Evolutionary conservation across 192 early-diverging fungal species (phyloP).

Genomic region (Coemansia sp.): DNA sequence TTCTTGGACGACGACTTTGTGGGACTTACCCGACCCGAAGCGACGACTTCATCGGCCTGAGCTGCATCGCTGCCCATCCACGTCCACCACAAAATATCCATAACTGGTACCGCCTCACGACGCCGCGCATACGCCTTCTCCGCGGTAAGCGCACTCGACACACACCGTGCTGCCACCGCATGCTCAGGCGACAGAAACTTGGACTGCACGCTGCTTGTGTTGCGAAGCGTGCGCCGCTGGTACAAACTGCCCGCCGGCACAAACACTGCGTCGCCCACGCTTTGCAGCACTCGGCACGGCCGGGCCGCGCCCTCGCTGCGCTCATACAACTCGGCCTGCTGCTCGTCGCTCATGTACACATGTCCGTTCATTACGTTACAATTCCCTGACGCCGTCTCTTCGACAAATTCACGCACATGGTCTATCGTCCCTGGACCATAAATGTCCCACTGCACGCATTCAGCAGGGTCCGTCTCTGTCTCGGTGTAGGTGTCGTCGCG

Average conservation of each 20-base stretch:
- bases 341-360: slow-evolving; percentile 10
- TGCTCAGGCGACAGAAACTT: slow-evolving; percentile 64
- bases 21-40: neutral
- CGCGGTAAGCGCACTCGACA: slow-evolving; percentile 13
- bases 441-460: slow-evolving; percentile 65
- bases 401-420: slow-evolving; percentile 40
- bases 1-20: slow-evolving; percentile 10
- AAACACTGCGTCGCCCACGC: slow-evolving; percentile 68
- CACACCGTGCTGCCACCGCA: slow-evolving; percentile 11
- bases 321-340: slow-evolving; percentile 31
- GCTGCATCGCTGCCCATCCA: slow-evolving; percentile 27
- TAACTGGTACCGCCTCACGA: slow-evolving; percentile 32
- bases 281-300: slow-evolving; percentile 61
- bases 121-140: slow-evolving; percentile 11
- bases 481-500: neutral
- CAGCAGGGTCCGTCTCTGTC: neutral
- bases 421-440: slow-evolving; percentile 46
- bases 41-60: slow-evolving; percentile 4
- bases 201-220: slow-evolving; percentile 62
- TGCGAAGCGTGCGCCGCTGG: slow-evolving; percentile 61
- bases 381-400: slow-evolving; percentile 6
- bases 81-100: slow-evolving; percentile 49
- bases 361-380: slow-evolving; percentile 2
- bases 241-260: slow-evolving; percentile 73
- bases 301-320: slow-evolving; percentile 25